Base-by-base conservation (phyloP, 768 basidiomycete genomes). In the Clavulina sp. region DNA sequence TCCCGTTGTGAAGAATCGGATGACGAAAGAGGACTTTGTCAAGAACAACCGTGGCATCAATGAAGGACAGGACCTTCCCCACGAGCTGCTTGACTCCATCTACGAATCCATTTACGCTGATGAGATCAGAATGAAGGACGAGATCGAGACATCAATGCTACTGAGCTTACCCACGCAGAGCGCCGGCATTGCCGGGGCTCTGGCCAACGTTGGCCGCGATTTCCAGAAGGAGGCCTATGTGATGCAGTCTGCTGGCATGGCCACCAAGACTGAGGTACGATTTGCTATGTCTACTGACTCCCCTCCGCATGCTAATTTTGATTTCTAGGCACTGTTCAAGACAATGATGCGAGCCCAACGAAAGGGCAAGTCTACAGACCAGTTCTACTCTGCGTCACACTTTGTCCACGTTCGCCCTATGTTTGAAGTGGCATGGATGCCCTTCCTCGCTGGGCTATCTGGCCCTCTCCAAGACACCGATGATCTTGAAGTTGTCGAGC, bases 361-460 rank as follows among this genome's bases (percentile, higher is more conserved):
- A n/a, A 85, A 83, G 58, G 78, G 67, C n/a, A 84, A 78, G 63
- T 65, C 69, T 4, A 76, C 72, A 24, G 88, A 95, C 56, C 86
- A 93, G 56, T 99, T 89, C 68, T 95, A 92, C 68, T 88, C 86
- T 56, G 95, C 95, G 1, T 95, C 88, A 0, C 86, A 96, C 61
- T 87, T 91, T 56, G 78, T 96, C 52, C 95, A 99, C 63, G 93
- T 97, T 55, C 77, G 80, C 33, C 93, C 95, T 19, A 99, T 99
- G 95, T 95, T 99, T 59, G 93, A 97, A 65, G 92, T 96, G 4
- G 92, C 89, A 21, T 99, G 95, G 95, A 97, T 97, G 68, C 80
- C 95, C 1, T 92, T 96, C 66, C 73, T 99, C 23, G 93, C 95
- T 13, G 92, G 91, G 7, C 71, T 97, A 28, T 97, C 95, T 5